phyloP scores from a whole-genome alignment of 441 rosid species.

The Flueggea neowawraea region DNA sequence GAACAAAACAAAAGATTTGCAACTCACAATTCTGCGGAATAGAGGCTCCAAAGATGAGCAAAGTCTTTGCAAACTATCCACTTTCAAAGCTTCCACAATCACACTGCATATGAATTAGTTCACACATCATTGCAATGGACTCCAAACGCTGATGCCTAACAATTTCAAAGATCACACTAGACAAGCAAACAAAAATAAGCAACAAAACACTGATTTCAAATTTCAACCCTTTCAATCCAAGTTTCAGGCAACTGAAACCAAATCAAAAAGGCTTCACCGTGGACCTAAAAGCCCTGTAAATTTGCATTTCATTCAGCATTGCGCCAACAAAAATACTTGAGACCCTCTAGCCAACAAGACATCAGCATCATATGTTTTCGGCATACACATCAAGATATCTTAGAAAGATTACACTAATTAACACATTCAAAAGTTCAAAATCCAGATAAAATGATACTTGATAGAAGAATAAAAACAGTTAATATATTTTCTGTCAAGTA shows the following conservation, averaged over 20 bases:
- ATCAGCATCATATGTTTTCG: too few relatives aligned
- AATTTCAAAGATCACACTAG: neutral
- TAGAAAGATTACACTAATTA: too few relatives aligned
- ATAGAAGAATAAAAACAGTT: too few relatives aligned
- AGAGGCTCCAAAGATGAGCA: constrained; percentile 97
- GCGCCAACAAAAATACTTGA: neutral
- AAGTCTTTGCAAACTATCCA: constrained; percentile 93
- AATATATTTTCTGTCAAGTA: too few relatives aligned
- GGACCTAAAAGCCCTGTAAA: neutral
- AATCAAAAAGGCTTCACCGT: neutral
- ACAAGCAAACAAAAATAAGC: neutral
- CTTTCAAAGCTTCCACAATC: constrained; percentile 97
- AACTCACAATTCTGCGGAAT: constrained; percentile 91
- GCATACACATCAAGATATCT: too few relatives aligned
- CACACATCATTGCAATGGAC: constrained; percentile 20
- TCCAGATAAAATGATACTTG: too few relatives aligned
- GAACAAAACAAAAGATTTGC: constrained; percentile 6
- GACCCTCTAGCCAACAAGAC: too few relatives aligned
- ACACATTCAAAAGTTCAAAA: too few relatives aligned
- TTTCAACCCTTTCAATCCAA: neutral
- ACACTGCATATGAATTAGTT: constrained; percentile 54
- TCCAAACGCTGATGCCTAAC: neutral
- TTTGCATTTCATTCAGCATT: too few relatives aligned
- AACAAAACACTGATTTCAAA: neutral
- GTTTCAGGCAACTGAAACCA: neutral